Evolutionary conservation across 352 stramenopile species (phyloP), one percentile per base, ranked within the genome.

Genomic region (Phytophthora kernoviae): DNA sequence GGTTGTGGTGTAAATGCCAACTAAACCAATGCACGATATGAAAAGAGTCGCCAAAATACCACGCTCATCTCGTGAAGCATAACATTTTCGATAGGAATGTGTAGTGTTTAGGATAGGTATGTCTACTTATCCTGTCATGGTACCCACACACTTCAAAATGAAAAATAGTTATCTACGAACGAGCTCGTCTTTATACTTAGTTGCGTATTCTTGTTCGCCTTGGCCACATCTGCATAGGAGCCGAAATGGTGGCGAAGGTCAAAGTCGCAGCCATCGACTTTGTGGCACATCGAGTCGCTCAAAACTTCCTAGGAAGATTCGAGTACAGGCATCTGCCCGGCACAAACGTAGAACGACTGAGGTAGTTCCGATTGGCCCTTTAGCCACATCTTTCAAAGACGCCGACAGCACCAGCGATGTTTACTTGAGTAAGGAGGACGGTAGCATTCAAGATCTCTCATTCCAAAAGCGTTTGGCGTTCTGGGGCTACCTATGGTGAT

Each of bases 1-100:
- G 65, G 72, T 0, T 81, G 60, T 53, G 45, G 18, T 14, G 12
- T 39, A 12, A 17, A 18, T 11, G 51, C 4, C 20, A 27, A 2
- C 6, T 62, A 53, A 24, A 6, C 24, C 24, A 30, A n/a, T n/a
- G n/a, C n/a, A n/a, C n/a, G n/a, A n/a, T n/a, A n/a, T n/a, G n/a
- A n/a, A n/a, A n/a, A n/a, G n/a, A n/a, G n/a, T n/a, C n/a, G n/a
- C n/a, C n/a, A n/a, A n/a, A n/a, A n/a, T n/a, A n/a, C n/a, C n/a
- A n/a, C n/a, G n/a, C n/a, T n/a, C n/a, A n/a, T n/a, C n/a, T n/a
- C n/a, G n/a, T n/a, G n/a, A n/a, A n/a, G n/a, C n/a, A n/a, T n/a
- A n/a, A n/a, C n/a, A n/a, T n/a, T n/a, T n/a, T n/a, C n/a, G n/a
- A n/a, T n/a, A n/a, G n/a, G n/a, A n/a, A n/a, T n/a, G n/a, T n/a